phyloP scores from a whole-genome alignment of 257 asterid species.

The Solanum sitiens region DNA sequence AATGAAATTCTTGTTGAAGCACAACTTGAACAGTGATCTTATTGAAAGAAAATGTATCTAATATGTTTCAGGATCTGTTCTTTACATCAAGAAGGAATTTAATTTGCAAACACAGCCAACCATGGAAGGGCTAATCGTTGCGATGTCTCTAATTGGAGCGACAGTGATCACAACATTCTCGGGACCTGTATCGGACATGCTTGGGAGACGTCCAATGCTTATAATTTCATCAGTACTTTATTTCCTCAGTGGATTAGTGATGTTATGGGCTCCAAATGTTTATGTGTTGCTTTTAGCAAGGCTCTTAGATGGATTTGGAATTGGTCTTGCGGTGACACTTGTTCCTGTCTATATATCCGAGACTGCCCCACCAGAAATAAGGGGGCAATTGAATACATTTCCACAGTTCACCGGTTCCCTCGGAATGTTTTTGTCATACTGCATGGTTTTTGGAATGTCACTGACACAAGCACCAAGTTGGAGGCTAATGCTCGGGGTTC shows the following conservation, averaged over 20 bases:
- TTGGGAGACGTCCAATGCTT: slow-evolving; percentile 95
- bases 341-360: slow-evolving; percentile 92
- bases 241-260: slow-evolving; percentile 71
- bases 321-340: slow-evolving; percentile 88
- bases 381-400: slow-evolving; percentile 71
- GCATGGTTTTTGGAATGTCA: slow-evolving; percentile 94
- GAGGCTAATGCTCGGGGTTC: slow-evolving; percentile 96
- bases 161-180: slow-evolving; percentile 85
- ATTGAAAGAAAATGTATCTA: not conserved
- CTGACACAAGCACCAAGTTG: slow-evolving; percentile 66
- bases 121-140: slow-evolving; percentile 85
- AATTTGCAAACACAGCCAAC: slow-evolving; percentile 64
- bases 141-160: slow-evolving; percentile 90
- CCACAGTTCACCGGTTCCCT: slow-evolving; percentile 89
- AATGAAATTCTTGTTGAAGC: not conserved
- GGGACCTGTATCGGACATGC: slow-evolving; percentile 65
- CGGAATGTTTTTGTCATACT: slow-evolving; percentile 85
- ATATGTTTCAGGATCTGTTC: slow-evolving; percentile 59
- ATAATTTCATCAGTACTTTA: slow-evolving; percentile 69
- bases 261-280: slow-evolving; percentile 95
- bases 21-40: not conserved
- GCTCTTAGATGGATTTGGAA: slow-evolving; percentile 87
- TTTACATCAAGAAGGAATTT: slow-evolving; percentile 85
- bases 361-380: slow-evolving; percentile 88
- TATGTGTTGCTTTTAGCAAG: slow-evolving; percentile 73